Evolutionary conservation across 2,329 filamentous ascomycete species (phyloP).

Genomic region (Teratosphaeria destructans): DNA sequence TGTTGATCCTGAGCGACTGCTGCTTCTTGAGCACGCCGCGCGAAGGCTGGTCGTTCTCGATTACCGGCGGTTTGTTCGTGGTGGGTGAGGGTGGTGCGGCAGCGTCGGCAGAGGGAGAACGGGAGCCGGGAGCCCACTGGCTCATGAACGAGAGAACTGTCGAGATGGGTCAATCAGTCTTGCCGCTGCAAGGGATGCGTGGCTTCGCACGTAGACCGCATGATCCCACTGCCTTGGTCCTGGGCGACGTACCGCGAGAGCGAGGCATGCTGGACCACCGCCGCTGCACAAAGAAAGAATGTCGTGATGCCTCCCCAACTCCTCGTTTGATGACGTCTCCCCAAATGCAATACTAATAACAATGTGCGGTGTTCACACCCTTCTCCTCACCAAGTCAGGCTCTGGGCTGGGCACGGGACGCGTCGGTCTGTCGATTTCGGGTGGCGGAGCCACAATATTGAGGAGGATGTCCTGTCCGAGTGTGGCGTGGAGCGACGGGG

Average conservation of each 20-base stretch:
- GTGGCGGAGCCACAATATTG: not conserved
- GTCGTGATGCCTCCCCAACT: not conserved
- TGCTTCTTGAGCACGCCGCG: slow-evolving; percentile 1
- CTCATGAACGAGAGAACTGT: slow-evolving; percentile 84
- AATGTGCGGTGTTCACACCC: not conserved
- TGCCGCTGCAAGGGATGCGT: not conserved
- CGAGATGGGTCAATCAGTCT: slow-evolving; percentile 7
- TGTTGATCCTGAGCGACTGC: slow-evolving; percentile 16
- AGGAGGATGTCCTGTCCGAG: not conserved
- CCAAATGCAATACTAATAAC: too few species aligned
- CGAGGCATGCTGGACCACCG: slow-evolving; percentile 24
- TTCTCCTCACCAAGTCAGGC: not conserved
- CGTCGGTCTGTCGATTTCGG: not conserved
- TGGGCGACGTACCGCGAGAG: slow-evolving; percentile 22
- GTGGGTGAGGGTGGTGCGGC: slow-evolving; percentile 3
- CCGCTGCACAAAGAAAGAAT: not conserved
- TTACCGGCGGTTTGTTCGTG: slow-evolving; percentile 6
- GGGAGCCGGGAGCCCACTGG: slow-evolving; percentile 50
- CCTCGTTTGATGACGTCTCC: not conserved
- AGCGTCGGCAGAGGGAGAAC: slow-evolving; percentile 24
- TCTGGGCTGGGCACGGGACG: not conserved
- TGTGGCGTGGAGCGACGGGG: not conserved
- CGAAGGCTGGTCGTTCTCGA: not conserved
- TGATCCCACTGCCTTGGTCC: not conserved
- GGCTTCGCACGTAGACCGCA: not conserved